Evolutionary conservation across 202 grass and related monocot genomes (phyloP), one percentile per base, ranked within the genome.

Genomic region (Carex arenaria): DNA sequence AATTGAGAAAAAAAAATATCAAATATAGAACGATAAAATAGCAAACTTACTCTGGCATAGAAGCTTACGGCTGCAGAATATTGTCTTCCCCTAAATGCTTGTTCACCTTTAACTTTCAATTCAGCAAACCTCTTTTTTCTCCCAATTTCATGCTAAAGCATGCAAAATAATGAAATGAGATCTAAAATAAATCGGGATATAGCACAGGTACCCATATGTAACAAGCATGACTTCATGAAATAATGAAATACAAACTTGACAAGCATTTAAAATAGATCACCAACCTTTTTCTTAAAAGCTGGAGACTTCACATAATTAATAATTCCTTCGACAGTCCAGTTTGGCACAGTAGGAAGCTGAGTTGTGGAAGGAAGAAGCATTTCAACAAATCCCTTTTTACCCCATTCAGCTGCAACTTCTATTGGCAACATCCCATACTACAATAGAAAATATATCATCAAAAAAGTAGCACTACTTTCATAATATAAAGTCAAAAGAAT

Each of bases 301-400:
- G 45, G 67, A 18, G 34, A 84, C 31, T 63, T 28, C 40, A 84
- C 61, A 80, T 88, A 83, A 64, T 42, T 45, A 23, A 84, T 49
- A 26, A 88, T 83, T 72, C 86, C 86, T 68, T 84, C 81, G 63
- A 80, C 34, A 70, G 72, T 78, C 86, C 86, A 88, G 45, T 84
- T 11, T 5, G 32, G 81, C 13, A 88, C 38, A 47, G 31, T 61
- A 55, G 61, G 36, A 84, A 84, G 74, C 18, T 19, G 72, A 69
- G 4, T 45, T 23, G 72, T 84, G 62, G 71, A 13, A 15, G 72
- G 72, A 32, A 84, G 76, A 55, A 88, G 23, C 22, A 88, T 70
- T 72, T 88, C 86, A 57, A 88, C 81, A 52, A 68, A 68, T 15
- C 32, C 23, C 22, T n/a, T 84, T 60, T 65, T 34, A 34, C 86